Conservation (phyloP, 169 alveolate genomes). For the Perkinsus marinus region DNA sequence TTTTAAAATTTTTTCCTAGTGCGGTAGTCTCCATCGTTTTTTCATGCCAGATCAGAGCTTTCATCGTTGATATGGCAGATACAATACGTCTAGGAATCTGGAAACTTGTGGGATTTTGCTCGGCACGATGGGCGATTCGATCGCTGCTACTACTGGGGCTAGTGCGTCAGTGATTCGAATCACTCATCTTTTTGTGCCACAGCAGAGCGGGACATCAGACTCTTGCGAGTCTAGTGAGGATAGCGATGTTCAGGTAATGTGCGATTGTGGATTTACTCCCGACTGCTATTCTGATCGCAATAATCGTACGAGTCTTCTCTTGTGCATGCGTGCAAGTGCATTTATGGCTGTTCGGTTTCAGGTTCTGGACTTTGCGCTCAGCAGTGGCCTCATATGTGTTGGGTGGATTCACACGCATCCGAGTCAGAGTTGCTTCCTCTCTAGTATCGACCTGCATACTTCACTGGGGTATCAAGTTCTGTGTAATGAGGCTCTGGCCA, state of each 20-base stretch:
- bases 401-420: conserved; percentile 53
- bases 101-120: not conserved
- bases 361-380: not conserved
- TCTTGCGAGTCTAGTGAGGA: not conserved
- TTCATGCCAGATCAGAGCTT: too few species aligned
- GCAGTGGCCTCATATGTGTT: conserved; percentile 12
- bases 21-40: too few species aligned
- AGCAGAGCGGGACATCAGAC: not conserved
- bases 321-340: not conserved
- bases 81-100: not conserved
- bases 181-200: not conserved
- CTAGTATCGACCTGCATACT: conserved; percentile 36
- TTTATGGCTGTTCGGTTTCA: too few species aligned
- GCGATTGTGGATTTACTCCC: not conserved
- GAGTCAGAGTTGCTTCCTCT: conserved; percentile 16
- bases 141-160: not conserved
- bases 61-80: not conserved
- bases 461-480: conserved; percentile 21
- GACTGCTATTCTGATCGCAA: not conserved
- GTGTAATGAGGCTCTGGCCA: conserved; percentile 33
- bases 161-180: not conserved
- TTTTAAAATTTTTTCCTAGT: too few species aligned
- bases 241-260: not conserved
- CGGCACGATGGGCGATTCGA: not conserved
- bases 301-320: not conserved